Base-by-base conservation (phyloP, 1,284 basidiomycete species). In the Pseudozyma tsukubaensis region DNA sequence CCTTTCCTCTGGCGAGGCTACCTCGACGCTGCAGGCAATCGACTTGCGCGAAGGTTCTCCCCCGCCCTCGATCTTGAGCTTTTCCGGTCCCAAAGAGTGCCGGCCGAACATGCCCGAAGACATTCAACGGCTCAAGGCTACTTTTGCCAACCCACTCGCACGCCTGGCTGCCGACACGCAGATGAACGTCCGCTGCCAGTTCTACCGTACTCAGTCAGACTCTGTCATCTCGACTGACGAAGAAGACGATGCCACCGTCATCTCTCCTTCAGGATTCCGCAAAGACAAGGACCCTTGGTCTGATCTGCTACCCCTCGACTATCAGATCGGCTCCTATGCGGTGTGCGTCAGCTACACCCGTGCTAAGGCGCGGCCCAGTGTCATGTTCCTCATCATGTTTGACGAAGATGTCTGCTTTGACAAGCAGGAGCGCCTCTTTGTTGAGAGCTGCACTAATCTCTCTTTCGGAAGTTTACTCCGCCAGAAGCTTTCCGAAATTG, bases 311-410 rank as follows among this genome's bases (percentile, higher is more conserved):
- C 70, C 70, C n/a, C 24, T 34, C 35, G 52, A 62, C 13, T 12
- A 37, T 3, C 50, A 37, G 4, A 34, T 68, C 49, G 51, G 50
- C 52, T 72, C 61, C 19, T 77, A 72, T 49, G 66, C 64, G 5
- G 57, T 71, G 8, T 59, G 69, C 37, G 59, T 50, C 4, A 57
- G 59, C 60, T 76, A 76, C 62, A 59, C 72, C 19, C 63, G 61
- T 12, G 61, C 57, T 32, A 60, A 67, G 29, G 50, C 52, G n/a
- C 61, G 74, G 7, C 68, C 75, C 4, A 39, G 53, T n/a, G 54
- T 73, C 64, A 71, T 77, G 47, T 59, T 78, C 44, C 44, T 80
- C 50, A 50, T 72, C 52, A 70, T 64, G 54, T 80, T 71, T 12
- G 32, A 37, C 19, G 50, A 59, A 1, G 32, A 54, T 12, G 62